These are phyloP conservation scores for Lasiosphaeris hirsuta DNA, from an alignment of 495 filamentous ascomycete species.

Conservation along the genomic window DNA sequence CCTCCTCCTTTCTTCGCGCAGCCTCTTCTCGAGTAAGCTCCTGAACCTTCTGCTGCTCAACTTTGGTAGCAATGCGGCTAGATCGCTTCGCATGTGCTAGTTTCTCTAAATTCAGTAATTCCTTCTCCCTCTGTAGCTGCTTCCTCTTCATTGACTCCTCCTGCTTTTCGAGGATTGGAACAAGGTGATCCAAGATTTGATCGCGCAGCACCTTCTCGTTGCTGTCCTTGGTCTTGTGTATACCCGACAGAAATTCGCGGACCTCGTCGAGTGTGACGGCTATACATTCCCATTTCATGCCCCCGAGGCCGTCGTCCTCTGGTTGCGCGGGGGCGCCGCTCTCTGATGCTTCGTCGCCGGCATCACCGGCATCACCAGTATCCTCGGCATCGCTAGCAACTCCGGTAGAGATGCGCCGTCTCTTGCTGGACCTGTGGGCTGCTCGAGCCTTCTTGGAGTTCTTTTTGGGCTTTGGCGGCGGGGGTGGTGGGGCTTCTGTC, in stretches of 20 bases:
- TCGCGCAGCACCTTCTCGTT: conserved; percentile 77
- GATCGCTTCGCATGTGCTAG: conserved; percentile 92
- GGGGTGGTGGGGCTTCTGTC: conserved; percentile 59
- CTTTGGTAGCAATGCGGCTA: conserved; percentile 76
- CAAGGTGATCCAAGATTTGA: conserved; percentile 66
- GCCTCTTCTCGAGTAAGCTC: conserved; percentile 70
- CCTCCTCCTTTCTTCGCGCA: conserved; percentile 62
- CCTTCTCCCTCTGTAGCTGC: conserved; percentile 67
- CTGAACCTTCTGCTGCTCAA: conserved; percentile 71
- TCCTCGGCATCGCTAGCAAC: conserved; percentile 55
- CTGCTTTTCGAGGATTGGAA: conserved; percentile 79
- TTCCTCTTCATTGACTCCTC: conserved; percentile 73
- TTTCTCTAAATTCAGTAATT: conserved; percentile 73
- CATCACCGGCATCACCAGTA: conserved; percentile 33
- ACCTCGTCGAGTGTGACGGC: conserved; percentile 78
- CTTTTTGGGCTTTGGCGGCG: conserved; percentile 65
- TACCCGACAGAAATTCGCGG: conserved; percentile 62
- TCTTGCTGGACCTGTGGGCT: conserved; percentile 65
- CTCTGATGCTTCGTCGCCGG: conserved; percentile 40
- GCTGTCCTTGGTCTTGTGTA: conserved; percentile 69
- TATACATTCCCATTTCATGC: conserved; percentile 86
- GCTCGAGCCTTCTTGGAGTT: conserved; percentile 72
- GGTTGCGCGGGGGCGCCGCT: conserved; percentile 37
- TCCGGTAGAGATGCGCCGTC: conserved; percentile 60
- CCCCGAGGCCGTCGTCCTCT: conserved; percentile 60